Evolutionary conservation across 164 flowering plant genomes (phyloP).

Genomic region (grape (Vitis vinifera)): ASM3070453v1 NC_081819.1:21475501-21476000

Average conservation of each 20-base stretch:
- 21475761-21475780: constrained; percentile 81
- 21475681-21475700: constrained; percentile 64
- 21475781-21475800: constrained; percentile 59
- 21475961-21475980: too few species aligned
- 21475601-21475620: constrained; percentile 28
- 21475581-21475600: too few species aligned
- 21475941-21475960: too few species aligned
- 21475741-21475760: constrained; percentile 41
- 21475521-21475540: too few species aligned
- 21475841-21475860: constrained; percentile 50
- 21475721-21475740: constrained; percentile 43
- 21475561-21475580: too few species aligned
- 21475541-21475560: too few species aligned
- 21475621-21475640: constrained; percentile 39
- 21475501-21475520: too few species aligned
- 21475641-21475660: constrained; percentile 27
- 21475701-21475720: constrained; percentile 45
- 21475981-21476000: too few species aligned
- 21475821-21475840: constrained; percentile 62
- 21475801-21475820: constrained; percentile 48
- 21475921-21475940: too few species aligned
- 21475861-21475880: constrained; percentile 51
- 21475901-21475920: too few species aligned
- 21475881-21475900: too few species aligned
- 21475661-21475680: constrained; percentile 71